These are phyloP conservation scores for Phalaenopsis equestris DNA, from an alignment of 106 monocot genomes.

Conservation along the genomic window DNA sequence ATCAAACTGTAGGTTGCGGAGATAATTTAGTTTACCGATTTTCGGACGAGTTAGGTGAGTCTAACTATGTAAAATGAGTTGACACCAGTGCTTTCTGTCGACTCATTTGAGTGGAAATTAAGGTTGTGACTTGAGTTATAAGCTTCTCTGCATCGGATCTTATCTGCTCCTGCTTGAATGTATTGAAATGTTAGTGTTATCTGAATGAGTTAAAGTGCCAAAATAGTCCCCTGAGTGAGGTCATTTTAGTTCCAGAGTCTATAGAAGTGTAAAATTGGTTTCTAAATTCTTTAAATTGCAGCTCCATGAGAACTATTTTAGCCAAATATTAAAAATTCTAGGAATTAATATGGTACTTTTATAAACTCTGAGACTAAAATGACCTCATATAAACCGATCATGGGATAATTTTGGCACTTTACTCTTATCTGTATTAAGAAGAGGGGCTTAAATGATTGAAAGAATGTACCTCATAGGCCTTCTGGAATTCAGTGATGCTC, in stretches of 20 bases:
- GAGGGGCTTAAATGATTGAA: background rate
- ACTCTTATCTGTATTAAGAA: background rate
- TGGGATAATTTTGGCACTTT: too few relatives aligned
- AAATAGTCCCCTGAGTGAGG: too few relatives aligned
- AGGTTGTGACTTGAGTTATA: conserved; percentile 47
- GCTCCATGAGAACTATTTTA: too few relatives aligned
- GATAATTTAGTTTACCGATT: background rate
- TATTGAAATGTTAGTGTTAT: conserved; percentile 11
- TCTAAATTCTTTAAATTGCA: too few relatives aligned
- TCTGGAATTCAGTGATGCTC: conserved; percentile 57
- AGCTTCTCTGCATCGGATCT: conserved; percentile 67
- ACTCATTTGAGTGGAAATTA: conserved; percentile 56
- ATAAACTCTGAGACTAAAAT: too few relatives aligned
- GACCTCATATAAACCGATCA: too few relatives aligned
- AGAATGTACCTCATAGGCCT: conserved; percentile 59
- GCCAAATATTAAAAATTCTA: too few relatives aligned
- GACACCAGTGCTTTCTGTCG: conserved; percentile 73
- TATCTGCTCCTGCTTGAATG: conserved; percentile 58
- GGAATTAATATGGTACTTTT: too few relatives aligned
- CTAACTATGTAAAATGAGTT: background rate
- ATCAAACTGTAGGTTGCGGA: conserved; percentile 39
- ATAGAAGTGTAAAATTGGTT: too few relatives aligned
- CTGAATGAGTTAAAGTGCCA: too few relatives aligned
- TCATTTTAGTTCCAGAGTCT: too few relatives aligned
- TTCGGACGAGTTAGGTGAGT: background rate